Conservation (phyloP, 768 basidiomycete species). For the Kwoniella europaea region DNA sequence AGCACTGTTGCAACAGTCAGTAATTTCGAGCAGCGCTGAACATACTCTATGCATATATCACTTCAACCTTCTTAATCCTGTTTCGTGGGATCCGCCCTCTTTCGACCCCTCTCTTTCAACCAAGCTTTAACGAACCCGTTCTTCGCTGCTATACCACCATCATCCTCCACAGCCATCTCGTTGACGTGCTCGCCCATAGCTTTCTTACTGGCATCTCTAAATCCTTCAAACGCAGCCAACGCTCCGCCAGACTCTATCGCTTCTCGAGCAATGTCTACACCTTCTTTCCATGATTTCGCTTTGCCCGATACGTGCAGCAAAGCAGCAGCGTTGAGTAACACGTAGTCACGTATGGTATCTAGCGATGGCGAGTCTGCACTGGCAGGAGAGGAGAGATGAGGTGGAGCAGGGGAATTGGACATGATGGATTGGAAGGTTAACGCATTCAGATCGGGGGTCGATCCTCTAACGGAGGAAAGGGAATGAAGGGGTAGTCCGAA, state of each 20-base stretch:
- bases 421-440: conserved; percentile 71
- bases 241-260: conserved; percentile 60
- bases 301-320: conserved; percentile 82
- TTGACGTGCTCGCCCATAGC: conserved; percentile 54
- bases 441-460: conserved; percentile 80
- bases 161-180: conserved; percentile 49
- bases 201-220: conserved; percentile 55
- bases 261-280: conserved; percentile 69
- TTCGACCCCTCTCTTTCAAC: conserved; percentile 33
- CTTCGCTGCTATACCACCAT: conserved; percentile 58
- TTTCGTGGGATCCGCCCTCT: conserved; percentile 2
- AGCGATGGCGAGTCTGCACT: conserved; percentile 58
- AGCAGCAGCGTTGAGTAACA: conserved; percentile 87
- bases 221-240: conserved; percentile 59
- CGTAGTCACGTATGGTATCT: conserved; percentile 77
- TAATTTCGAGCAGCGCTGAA: neutral
- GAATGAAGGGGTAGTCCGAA: conserved; percentile 80
- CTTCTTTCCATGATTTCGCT: conserved; percentile 72
- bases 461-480: conserved; percentile 72
- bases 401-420: conserved; percentile 58
- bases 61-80: neutral
- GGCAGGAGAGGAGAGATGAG: conserved; percentile 47
- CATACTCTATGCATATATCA: neutral
- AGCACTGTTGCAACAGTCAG: neutral
- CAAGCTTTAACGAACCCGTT: conserved; percentile 55